Evolutionary conservation across 768 basidiomycete genomes (phyloP).

Genomic region (Gyrodon lividus): DNA sequence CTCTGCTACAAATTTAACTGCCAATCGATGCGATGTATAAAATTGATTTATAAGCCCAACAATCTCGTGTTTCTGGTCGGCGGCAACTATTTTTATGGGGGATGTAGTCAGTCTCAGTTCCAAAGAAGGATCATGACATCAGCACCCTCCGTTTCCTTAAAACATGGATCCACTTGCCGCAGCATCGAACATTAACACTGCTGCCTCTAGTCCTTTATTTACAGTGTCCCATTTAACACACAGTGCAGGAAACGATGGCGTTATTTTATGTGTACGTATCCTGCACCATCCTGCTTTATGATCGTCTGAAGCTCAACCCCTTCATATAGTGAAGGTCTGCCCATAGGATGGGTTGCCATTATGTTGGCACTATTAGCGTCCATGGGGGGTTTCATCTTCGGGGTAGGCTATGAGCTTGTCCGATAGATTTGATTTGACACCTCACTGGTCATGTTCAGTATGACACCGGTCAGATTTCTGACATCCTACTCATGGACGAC

Average conservation of each 20-base stretch:
- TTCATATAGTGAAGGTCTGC: conserved; percentile 50
- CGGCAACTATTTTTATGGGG: too few relatives aligned
- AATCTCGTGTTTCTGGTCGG: too few relatives aligned
- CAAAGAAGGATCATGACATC: conserved; percentile 1
- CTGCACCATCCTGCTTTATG: background rate
- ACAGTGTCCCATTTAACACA: background rate
- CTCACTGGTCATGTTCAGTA: conserved; percentile 35
- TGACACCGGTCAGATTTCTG: conserved; percentile 77
- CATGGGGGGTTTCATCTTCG: conserved; percentile 71
- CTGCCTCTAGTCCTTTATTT: background rate
- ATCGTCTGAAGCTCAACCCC: background rate
- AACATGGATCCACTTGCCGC: background rate
- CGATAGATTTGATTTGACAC: conserved; percentile 2
- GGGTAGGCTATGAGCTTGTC: conserved; percentile 24
- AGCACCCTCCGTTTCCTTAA: background rate
- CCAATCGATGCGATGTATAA: too few relatives aligned
- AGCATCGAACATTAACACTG: background rate
- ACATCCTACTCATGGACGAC: conserved; percentile 71
- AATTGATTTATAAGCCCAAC: too few relatives aligned
- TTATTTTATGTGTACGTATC: conserved; percentile 18
- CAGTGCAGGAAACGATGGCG: conserved; percentile 8
- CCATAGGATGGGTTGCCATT: conserved; percentile 62
- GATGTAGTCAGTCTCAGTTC: too few relatives aligned
- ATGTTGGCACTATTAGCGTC: conserved; percentile 65
- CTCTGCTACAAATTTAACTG: too few relatives aligned